phyloP scores from a whole-genome alignment of 192 early-diverging fungal genomes.

The Entomortierella beljakovae region DNA sequence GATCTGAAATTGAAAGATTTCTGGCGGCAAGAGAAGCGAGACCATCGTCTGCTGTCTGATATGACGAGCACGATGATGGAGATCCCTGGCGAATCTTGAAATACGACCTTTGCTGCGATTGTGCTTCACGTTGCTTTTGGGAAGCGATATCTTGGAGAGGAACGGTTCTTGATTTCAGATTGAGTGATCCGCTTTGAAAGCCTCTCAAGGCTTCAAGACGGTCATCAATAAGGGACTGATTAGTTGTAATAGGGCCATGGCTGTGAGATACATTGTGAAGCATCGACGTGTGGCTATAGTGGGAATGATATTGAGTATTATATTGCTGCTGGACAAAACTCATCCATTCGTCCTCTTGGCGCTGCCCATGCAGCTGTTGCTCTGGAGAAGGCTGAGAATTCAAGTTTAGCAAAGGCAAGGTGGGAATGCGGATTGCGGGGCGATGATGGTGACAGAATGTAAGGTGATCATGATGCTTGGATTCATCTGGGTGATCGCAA shows the following conservation, averaged over 20 bases:
- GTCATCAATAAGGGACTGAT: neutral
- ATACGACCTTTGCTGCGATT: slow-evolving; percentile 3
- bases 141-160: neutral
- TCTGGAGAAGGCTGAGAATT: slow-evolving; percentile 19
- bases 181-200: too few relatives aligned
- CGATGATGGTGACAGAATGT: slow-evolving; percentile 48
- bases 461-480: slow-evolving; percentile 37
- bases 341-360: slow-evolving; percentile 29
- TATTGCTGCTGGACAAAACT: slow-evolving; percentile 40
- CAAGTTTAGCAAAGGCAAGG: slow-evolving; percentile 16
- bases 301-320: neutral
- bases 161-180: too few relatives aligned
- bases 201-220: neutral
- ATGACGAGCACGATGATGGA: neutral
- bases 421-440: slow-evolving; percentile 42
- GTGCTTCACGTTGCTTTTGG: slow-evolving; percentile 8
- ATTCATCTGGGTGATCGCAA: slow-evolving; percentile 42
- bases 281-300: slow-evolving; percentile 10
- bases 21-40: neutral
- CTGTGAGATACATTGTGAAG: neutral
- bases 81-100: neutral
- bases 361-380: slow-evolving; percentile 9
- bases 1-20: neutral
- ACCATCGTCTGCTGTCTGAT: neutral
- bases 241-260: neutral